Evolutionary conservation across 768 basidiomycete species (phyloP).

Genomic region (Peribolospora baueri): DNA sequence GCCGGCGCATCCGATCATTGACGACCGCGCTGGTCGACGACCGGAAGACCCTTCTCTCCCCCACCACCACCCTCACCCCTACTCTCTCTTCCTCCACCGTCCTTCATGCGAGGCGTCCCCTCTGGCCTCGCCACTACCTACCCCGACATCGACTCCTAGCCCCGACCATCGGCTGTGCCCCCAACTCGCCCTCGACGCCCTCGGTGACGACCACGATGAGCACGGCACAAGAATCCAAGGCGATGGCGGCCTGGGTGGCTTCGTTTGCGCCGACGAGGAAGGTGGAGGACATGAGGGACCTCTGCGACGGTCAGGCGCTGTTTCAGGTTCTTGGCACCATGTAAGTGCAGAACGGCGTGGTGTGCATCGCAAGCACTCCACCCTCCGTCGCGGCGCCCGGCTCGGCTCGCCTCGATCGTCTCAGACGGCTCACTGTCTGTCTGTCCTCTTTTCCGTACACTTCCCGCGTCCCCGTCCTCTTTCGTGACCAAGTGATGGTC

Average conservation of each 20-base stretch:
- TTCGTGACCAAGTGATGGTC: conserved; percentile 36
- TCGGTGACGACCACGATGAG: background rate
- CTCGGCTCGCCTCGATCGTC: background rate
- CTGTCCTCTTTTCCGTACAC: background rate
- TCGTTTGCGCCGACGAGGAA: background rate
- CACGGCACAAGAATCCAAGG: background rate
- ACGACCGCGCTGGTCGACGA: no score
- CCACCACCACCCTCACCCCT: no score
- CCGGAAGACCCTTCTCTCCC: no score
- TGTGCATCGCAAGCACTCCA: conserved; percentile 29
- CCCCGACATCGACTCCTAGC: no score
- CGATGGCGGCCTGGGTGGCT: background rate
- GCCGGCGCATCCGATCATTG: no score
- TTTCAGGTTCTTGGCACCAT: conserved; percentile 35
- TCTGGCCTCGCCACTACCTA: no score
- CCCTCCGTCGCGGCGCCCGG: background rate
- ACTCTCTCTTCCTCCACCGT: no score
- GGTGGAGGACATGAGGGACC: conserved; percentile 30
- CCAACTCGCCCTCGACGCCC: background rate
- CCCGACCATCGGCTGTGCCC: no score
- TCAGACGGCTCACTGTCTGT: background rate
- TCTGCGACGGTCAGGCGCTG: conserved; percentile 54
- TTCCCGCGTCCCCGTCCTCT: conserved; percentile 52
- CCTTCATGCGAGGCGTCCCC: no score
- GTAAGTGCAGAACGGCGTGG: conserved; percentile 22